Evolutionary conservation across 1,284 basidiomycete genomes (phyloP), one percentile per base, ranked within the genome.

Genomic region (Ceratobasidium sp.): DNA sequence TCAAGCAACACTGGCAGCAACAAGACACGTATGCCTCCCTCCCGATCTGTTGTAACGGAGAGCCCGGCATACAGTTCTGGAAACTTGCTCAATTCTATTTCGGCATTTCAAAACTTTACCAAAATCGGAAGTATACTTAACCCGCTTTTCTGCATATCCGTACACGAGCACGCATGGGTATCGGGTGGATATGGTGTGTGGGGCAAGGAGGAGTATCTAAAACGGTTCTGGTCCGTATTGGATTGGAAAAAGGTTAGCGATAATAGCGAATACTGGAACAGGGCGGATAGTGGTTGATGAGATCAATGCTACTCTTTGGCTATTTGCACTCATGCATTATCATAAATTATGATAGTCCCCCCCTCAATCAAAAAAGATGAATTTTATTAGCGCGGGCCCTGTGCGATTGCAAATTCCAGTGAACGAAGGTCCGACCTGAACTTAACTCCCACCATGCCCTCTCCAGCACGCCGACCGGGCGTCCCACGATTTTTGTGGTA

Each of bases 131-230:
- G 88, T 53, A 82, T 83, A 21, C 81, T 96, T 53, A 89, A 85
- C 79, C 94, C 94, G 14, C 80, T 97, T 53, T 90, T 97, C 78
- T 95, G 93, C 76, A 81, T 98, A 74, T 92, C 90, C 71, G 86
- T 97, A 26, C 89, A 95, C 78, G 96, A 98, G 81, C 96, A 96
- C 78, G 91, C 92, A 28, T 99, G 96, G 92, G 83, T 99, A 76
- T 86, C 86, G 65, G 90, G 92, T 60, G 91, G 91, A 74, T 96
- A 94, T 78, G 97, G 97, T 12, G 89, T 99, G 18, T 97, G 94
- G 93, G 95, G 94, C 48, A 95, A 94, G 82, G 93, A 95, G 79
- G 85, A 88, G 79, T 99, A 97, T 85, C 83, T 97, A 77, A 88
- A 87, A 78, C 87, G 92, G 78, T 98, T 97, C 84, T 98, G 95